phyloP scores from a whole-genome alignment of 208 protist genomes.

The Angomonas ambiguus region DNA sequence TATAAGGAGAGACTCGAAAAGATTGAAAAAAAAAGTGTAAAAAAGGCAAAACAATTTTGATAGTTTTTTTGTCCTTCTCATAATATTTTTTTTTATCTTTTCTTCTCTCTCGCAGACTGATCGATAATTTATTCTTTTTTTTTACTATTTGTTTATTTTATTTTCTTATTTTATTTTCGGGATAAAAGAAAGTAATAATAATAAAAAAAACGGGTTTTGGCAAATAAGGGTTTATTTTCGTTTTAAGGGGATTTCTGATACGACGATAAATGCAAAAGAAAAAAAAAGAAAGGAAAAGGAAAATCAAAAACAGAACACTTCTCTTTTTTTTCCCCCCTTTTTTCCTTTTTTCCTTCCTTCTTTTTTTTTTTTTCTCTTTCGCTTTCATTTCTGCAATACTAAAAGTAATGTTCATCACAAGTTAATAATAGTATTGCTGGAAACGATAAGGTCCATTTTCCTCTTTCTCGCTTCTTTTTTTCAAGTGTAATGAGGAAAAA shows the following conservation, averaged over 20 bases:
- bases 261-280: background rate
- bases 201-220: slow-evolving; percentile 13
- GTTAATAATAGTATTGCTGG: too few relatives aligned
- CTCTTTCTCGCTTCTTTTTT: slow-evolving; percentile 3
- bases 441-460: slow-evolving; percentile 10
- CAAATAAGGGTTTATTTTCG: background rate
- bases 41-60: slow-evolving; percentile 11
- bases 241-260: background rate
- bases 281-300: background rate
- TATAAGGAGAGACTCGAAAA: too few relatives aligned
- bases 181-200: slow-evolving; percentile 17
- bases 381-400: background rate
- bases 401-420: too few relatives aligned
- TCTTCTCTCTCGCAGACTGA: background rate
- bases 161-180: slow-evolving; percentile 10
- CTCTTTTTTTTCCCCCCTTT: background rate
- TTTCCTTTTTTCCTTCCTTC: background rate
- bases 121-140: slow-evolving; percentile 12
- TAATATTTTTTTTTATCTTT: slow-evolving; percentile 6
- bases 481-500: slow-evolving; percentile 17
- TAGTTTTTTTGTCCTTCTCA: slow-evolving; percentile 9
- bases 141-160: slow-evolving; percentile 7
- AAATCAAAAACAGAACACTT: slow-evolving; percentile 1
- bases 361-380: slow-evolving; percentile 1
- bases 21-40: slow-evolving; percentile 11